These are phyloP conservation scores for Chlorella sp. DNA, from an alignment of 139 green algal genomes.

Conservation along the genomic window DNA sequence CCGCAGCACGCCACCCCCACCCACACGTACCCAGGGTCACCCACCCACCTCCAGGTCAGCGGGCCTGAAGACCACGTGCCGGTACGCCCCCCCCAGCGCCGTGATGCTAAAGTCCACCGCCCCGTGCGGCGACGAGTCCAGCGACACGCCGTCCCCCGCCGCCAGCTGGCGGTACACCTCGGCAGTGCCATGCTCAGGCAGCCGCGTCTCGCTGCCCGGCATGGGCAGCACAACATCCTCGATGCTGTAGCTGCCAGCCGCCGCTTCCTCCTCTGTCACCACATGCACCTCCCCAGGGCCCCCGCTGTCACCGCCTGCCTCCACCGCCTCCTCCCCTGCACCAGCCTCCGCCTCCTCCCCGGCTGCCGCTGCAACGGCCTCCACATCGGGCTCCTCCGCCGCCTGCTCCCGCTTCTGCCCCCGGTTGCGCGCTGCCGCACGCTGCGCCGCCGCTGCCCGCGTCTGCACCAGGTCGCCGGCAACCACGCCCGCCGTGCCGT, in stretches of 20 bases:
- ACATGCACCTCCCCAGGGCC: conserved; percentile 54
- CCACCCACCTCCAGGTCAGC: conserved; percentile 40
- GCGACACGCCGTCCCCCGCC: conserved; percentile 47
- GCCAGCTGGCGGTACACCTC: conserved; percentile 62
- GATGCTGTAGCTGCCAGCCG: conserved; percentile 58
- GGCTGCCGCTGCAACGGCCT: background rate
- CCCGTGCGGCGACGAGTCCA: conserved; percentile 42
- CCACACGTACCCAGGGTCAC: background rate
- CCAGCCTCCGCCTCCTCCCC: conserved; percentile 11
- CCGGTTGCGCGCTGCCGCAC: conserved; percentile 9
- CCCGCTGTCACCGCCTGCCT: background rate
- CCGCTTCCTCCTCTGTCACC: conserved; percentile 83
- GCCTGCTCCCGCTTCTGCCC: background rate
- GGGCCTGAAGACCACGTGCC: conserved; percentile 69
- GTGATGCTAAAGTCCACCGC: conserved; percentile 63
- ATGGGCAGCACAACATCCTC: conserved; percentile 92
- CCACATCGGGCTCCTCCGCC: background rate
- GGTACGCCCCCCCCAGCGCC: conserved; percentile 75
- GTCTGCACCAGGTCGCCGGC: conserved; percentile 75
- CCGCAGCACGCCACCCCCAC: too few relatives aligned
- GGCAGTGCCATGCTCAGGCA: conserved; percentile 56
- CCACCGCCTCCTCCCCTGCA: background rate
- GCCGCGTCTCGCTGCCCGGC: conserved; percentile 66
- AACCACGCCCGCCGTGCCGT: conserved; percentile 62
- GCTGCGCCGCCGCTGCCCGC: background rate